These are phyloP conservation scores for Arachnomyces sp. DNA, from an alignment of 2,329 filamentous ascomycete species.

Conservation along the genomic window DNA sequence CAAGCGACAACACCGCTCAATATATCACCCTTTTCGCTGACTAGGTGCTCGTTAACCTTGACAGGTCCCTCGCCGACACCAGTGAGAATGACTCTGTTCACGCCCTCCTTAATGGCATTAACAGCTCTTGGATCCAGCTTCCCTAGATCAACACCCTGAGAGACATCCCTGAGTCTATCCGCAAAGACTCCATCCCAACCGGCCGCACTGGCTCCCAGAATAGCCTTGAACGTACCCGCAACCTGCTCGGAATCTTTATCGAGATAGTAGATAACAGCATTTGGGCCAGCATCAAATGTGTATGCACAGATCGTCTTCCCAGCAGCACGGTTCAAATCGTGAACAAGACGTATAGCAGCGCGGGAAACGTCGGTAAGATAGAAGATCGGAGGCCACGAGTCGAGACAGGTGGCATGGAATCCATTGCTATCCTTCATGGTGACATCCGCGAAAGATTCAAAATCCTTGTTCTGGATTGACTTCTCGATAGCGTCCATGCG, in stretches of 20 bases:
- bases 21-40: constrained; percentile 57
- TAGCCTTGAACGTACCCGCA: constrained; percentile 67
- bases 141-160: constrained; percentile 49
- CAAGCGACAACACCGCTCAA: constrained; percentile 15
- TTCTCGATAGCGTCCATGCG: constrained; percentile 81
- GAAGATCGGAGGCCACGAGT: constrained; percentile 95
- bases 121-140: constrained; percentile 50
- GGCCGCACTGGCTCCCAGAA: constrained; percentile 57
- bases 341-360: constrained; percentile 79
- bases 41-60: constrained; percentile 68
- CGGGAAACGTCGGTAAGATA: constrained; percentile 94
- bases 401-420: constrained; percentile 90
- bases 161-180: constrained; percentile 44
- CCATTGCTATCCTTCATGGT: constrained; percentile 97
- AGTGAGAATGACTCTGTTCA: constrained; percentile 85
- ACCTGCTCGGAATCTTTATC: constrained; percentile 67
- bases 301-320: constrained; percentile 82
- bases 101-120: constrained; percentile 62
- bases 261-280: constrained; percentile 92
- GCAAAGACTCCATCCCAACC: constrained; percentile 52
- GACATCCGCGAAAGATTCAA: constrained; percentile 75
- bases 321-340: constrained; percentile 74
- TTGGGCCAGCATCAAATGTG: constrained; percentile 95
- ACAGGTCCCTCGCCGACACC: constrained; percentile 83
- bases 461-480: constrained; percentile 71